A percentile compares a stretch with the other conserved stretches of the same genome.
These are phyloP conservation scores for Chaetothyriales sp. DNA, from an alignment of 2,329 filamentous ascomycete species.

Conservation along the genomic window DNA sequence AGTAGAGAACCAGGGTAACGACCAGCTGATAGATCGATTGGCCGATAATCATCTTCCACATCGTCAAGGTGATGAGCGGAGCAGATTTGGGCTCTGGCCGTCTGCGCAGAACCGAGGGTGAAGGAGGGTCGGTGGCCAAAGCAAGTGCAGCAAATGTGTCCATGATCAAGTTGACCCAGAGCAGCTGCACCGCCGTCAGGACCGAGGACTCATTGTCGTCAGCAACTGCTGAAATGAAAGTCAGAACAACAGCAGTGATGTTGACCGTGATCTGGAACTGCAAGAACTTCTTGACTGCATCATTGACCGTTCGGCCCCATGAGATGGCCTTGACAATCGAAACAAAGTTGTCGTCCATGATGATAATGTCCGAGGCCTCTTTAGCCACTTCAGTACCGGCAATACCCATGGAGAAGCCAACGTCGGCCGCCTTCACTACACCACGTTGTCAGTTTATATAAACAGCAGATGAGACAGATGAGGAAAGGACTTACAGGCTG, in stretches of 20 bases:
- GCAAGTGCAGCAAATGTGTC: slow-evolving; percentile 50
- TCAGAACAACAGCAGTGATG: slow-evolving; percentile 48
- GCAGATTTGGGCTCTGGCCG: slow-evolving; percentile 27
- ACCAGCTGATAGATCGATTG: slow-evolving; percentile 26
- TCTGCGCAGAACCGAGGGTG: slow-evolving; percentile 39
- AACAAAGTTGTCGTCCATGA: slow-evolving; percentile 78
- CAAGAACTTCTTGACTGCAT: slow-evolving; percentile 62
- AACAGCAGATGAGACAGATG: too few relatives aligned
- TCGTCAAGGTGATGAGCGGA: slow-evolving; percentile 27
- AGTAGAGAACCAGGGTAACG: slow-evolving; percentile 32
- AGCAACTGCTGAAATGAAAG: slow-evolving; percentile 46
- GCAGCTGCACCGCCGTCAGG: slow-evolving; percentile 47
- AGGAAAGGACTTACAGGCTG: slow-evolving; percentile 32
- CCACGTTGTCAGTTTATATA: not conserved
- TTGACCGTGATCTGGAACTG: slow-evolving; percentile 47
- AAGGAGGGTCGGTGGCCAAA: slow-evolving; percentile 46
- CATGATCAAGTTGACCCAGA: slow-evolving; percentile 55
- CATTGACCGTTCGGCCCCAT: slow-evolving; percentile 65
- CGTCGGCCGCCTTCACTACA: slow-evolving; percentile 59
- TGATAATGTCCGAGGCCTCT: slow-evolving; percentile 68
- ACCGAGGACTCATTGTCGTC: slow-evolving; percentile 40
- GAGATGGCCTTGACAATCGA: slow-evolving; percentile 74
- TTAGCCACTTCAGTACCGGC: slow-evolving; percentile 72
- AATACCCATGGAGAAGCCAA: slow-evolving; percentile 77
- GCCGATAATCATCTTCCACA: slow-evolving; percentile 30